These are phyloP conservation scores for Borealophlyctis nickersoniae DNA, from an alignment of 192 early-diverging fungal species.

Conservation along the genomic window DNA sequence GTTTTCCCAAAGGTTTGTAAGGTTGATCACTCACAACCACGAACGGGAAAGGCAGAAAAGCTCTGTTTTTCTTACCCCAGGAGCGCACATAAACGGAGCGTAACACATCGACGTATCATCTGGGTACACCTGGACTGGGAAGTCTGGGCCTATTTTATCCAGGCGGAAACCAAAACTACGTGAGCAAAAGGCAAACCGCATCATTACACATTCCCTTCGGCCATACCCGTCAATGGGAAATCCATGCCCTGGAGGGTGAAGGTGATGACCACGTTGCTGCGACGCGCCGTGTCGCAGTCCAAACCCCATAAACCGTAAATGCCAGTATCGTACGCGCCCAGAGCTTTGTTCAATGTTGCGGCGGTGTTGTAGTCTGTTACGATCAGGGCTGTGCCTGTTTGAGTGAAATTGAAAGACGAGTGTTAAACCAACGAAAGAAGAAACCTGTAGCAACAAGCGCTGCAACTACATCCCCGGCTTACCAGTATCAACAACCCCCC, in stretches of 20 bases:
- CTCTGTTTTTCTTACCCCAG: too few species aligned
- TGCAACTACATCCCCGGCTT: too few species aligned
- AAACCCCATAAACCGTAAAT: constrained; percentile 19
- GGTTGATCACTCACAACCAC: too few species aligned
- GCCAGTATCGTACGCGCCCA: constrained; percentile 12
- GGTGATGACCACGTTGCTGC: constrained; percentile 11
- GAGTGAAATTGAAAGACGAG: neutral
- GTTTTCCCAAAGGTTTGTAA: too few species aligned
- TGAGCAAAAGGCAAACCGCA: neutral
- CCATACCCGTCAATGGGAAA: constrained; percentile 18
- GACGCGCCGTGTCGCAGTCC: constrained; percentile 7
- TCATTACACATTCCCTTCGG: neutral
- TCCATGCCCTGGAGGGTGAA: constrained; percentile 13
- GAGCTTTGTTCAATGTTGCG: constrained; percentile 2
- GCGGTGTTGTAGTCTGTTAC: constrained; percentile 22
- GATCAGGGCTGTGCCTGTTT: constrained; percentile 19
- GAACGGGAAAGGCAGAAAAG: too few species aligned
- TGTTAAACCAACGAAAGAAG: neutral
- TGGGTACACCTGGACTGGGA: constrained; percentile 19
- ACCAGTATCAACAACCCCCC: constrained; percentile 25
- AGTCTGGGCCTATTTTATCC: constrained; percentile 17
- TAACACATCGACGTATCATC: constrained; percentile 22
- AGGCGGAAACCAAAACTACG: neutral
- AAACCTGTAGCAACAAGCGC: neutral
- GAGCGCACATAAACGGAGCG: constrained; percentile 20